Percentiles rank a stretch among this genome's conserved stretches.
Conservation (phyloP, 1,139 yeast genomes). For the Geotrichum fermentans region DNA sequence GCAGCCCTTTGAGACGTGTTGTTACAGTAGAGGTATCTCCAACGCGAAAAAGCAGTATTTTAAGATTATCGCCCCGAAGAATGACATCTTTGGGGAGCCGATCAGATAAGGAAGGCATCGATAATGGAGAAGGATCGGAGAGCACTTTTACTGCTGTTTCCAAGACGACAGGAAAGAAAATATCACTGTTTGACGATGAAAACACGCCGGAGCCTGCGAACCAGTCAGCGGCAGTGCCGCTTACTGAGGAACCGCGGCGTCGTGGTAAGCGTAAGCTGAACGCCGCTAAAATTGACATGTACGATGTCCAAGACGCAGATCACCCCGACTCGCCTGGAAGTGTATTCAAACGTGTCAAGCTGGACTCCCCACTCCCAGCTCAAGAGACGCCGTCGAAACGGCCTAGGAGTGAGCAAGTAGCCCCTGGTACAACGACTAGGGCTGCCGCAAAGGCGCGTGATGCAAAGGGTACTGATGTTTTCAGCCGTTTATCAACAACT, state of each 20-base stretch:
- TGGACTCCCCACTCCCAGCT: conserved; percentile 1
- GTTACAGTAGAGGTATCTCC: not conserved
- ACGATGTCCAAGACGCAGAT: conserved; percentile 21
- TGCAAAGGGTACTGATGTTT: not conserved
- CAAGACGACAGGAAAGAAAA: not conserved
- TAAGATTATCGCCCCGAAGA: not conserved
- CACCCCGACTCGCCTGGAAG: conserved; percentile 27
- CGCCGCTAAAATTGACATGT: conserved; percentile 2
- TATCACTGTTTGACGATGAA: conserved; percentile 14
- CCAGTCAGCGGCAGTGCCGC: not conserved
- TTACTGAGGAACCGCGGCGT: conserved; percentile 8
- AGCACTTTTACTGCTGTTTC: not conserved
- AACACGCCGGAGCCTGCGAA: not conserved
- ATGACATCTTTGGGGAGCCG: too few species aligned
- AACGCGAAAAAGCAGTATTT: not conserved
- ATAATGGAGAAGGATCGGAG: not conserved
- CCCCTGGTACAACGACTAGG: not conserved
- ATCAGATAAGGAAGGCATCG: too few species aligned
- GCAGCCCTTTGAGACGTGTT: not conserved
- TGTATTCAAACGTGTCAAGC: conserved; percentile 24
- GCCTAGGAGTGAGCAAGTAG: not conserved
- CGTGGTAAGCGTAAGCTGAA: conserved; percentile 11
- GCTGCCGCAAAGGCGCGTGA: not conserved
- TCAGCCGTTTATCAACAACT: not conserved
- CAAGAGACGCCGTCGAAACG: not conserved